phyloP scores from a whole-genome alignment of 305 asterid genomes.

The Fraxinus xanthoxyloides region DNA sequence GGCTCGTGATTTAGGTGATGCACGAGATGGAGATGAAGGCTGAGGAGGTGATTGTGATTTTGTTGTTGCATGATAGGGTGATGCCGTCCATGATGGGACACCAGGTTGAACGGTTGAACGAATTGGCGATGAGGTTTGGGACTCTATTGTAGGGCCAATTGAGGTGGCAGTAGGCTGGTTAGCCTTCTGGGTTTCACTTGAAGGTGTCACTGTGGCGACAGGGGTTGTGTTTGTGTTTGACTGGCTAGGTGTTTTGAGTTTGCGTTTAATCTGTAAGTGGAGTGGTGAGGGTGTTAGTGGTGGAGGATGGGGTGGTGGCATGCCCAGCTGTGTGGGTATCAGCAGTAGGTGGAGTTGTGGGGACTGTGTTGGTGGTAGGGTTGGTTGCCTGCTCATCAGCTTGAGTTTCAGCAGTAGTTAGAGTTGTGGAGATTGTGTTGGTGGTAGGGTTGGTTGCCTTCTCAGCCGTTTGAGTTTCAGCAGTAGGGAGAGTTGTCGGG shows the following conservation, averaged over 20 bases:
- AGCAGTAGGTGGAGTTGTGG: constrained; percentile 17
- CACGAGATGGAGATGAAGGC: constrained; percentile 38
- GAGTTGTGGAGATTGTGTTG: constrained; percentile 17
- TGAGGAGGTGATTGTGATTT: constrained; percentile 46
- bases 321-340: background rate
- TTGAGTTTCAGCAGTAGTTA: constrained; percentile 12
- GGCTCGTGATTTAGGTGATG: constrained; percentile 31
- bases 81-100: constrained; percentile 32
- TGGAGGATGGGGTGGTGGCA: background rate
- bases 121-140: constrained; percentile 32
- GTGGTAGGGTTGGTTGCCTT: no score
- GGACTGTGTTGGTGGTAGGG: background rate
- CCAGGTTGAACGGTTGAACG: constrained; percentile 27
- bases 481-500: no score
- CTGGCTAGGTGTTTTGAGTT: constrained; percentile 4
- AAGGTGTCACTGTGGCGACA: constrained; percentile 20
- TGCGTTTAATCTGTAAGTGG: background rate
- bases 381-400: background rate
- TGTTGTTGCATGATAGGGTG: constrained; percentile 33
- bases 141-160: constrained; percentile 20
- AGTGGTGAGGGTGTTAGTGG: background rate
- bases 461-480: no score
- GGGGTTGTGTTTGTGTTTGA: constrained; percentile 3
- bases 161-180: constrained; percentile 15
- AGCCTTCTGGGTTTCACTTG: constrained; percentile 16